phyloP scores from a whole-genome alignment of 495 filamentous ascomycete genomes.

The Echria macrotheca region DNA sequence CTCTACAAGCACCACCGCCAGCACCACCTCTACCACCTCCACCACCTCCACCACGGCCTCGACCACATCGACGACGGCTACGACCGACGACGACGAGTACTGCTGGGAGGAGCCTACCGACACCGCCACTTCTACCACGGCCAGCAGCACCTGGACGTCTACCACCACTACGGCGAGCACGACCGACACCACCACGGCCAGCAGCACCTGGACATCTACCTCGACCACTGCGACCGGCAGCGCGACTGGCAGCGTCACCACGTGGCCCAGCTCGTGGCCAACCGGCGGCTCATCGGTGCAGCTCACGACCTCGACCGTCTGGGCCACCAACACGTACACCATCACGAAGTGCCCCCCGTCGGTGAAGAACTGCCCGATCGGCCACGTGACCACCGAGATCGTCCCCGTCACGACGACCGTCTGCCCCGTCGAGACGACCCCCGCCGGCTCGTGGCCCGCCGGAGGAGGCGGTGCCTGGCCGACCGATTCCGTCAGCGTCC shows the following conservation, averaged over 20 bases:
- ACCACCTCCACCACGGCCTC: not conserved
- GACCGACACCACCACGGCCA: not conserved
- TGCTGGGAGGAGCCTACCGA: too few relatives aligned
- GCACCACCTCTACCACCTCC: not conserved
- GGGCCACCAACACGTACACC: conserved; percentile 46
- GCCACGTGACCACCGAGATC: conserved; percentile 16
- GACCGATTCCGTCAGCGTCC: not conserved
- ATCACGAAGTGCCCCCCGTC: conserved; percentile 54
- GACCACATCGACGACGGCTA: conserved; percentile 23
- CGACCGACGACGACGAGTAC: conserved; percentile 16
- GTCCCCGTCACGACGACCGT: conserved; percentile 23
- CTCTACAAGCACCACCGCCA: conserved; percentile 21
- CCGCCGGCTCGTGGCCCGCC: too few relatives aligned
- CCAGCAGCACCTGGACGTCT: not conserved
- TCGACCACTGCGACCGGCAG: conserved; percentile 32
- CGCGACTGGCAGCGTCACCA: conserved; percentile 5
- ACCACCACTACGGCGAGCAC: conserved; percentile 19
- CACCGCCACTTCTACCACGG: too few relatives aligned
- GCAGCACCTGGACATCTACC: too few relatives aligned
- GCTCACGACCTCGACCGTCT: conserved; percentile 39
- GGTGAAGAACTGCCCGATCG: conserved; percentile 34
- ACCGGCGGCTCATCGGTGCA: conserved; percentile 11
- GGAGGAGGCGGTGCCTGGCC: too few relatives aligned
- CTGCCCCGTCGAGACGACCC: conserved; percentile 31
- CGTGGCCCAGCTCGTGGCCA: not conserved